phyloP scores from a whole-genome alignment of 768 basidiomycete genomes.

The Exsudoporus frostii region DNA sequence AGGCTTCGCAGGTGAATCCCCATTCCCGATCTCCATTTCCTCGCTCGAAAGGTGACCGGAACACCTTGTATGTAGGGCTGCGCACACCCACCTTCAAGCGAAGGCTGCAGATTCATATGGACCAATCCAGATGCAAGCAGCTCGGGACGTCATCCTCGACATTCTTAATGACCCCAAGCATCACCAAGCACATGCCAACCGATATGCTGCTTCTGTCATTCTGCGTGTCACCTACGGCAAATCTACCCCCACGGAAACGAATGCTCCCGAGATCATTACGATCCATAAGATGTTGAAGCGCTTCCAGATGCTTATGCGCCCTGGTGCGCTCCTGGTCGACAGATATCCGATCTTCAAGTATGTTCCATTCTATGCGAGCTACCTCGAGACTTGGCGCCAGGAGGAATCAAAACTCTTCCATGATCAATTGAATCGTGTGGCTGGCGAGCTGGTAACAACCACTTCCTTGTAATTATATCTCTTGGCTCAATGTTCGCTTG shows the following conservation, averaged over 20 bases:
- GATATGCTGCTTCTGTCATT: slow-evolving; percentile 36
- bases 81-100: slow-evolving; percentile 58
- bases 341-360: slow-evolving; percentile 38
- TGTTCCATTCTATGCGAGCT: slow-evolving; percentile 60
- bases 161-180: slow-evolving; percentile 31
- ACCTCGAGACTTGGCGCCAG: slow-evolving; percentile 51
- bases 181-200: slow-evolving; percentile 56
- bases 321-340: slow-evolving; percentile 37
- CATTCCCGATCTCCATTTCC: neutral
- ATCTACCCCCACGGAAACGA: slow-evolving; percentile 26
- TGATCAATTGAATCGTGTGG: slow-evolving; percentile 46
- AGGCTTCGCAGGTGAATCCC: slow-evolving; percentile 51
- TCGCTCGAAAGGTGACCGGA: neutral
- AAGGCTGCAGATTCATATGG: slow-evolving; percentile 48
- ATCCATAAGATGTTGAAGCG: slow-evolving; percentile 35
- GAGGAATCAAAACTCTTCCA: slow-evolving; percentile 58
- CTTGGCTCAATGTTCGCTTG: neutral
- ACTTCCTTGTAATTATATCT: neutral
- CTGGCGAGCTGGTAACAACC: slow-evolving; percentile 39
- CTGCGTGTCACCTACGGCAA: slow-evolving; percentile 36
- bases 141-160: slow-evolving; percentile 32
- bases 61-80: slow-evolving; percentile 36
- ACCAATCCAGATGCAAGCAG: slow-evolving; percentile 42
- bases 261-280: slow-evolving; percentile 32
- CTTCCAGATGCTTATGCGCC: slow-evolving; percentile 36